Base-by-base conservation (phyloP, 2,329 filamentous ascomycete species). In the Dryadomyces quercus-mongolicae region DNA sequence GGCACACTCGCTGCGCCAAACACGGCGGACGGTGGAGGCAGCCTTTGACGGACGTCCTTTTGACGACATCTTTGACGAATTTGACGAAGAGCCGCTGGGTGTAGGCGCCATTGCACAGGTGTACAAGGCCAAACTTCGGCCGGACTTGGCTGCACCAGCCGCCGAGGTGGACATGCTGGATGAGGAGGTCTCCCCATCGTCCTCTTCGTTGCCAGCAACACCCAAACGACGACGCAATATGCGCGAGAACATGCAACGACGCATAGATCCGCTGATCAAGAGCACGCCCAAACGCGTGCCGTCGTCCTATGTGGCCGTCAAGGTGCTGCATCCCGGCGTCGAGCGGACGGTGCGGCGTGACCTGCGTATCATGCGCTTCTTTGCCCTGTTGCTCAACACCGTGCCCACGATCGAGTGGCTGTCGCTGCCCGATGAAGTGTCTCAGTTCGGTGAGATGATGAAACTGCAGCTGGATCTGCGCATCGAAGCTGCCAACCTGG, bases 361-460 rank as follows among this genome's bases (percentile, higher is more conserved):
- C 68, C 72, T 98, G 54, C 82, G 83, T 40, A 98, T 98, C 63
- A 98, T 98, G 93, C 77, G 74, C 9, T 89, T 95, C 70, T 96
- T 98, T 64, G 93, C 93, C 16, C 77, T 81, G 0, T 64, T 86
- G 6, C 83, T 98, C 61, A 95, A 97, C 68, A 72, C 79, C 2
- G 85, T 98, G 36, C 93, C 93, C 0, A 95, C 91, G 0, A 93
- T 98, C 65, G 89, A 97, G 68, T 98, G 93, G 93, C 76, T 98
- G 6, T 96, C 92, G 0, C 81, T 98, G 9, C 93, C 93, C 0
- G 92, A 96, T 61, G 93, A 98, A 67, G 93, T 97, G 3, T 71
- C 77, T 15, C 90, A 97, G 64, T 98, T 98, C 64, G 92, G 91
- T 22, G 87, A 94, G 65, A 98, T 98, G 93, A 98, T 98, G 93